phyloP scores from a whole-genome alignment of 495 filamentous ascomycete genomes.

The Talaromyces borbonicus region DNA sequence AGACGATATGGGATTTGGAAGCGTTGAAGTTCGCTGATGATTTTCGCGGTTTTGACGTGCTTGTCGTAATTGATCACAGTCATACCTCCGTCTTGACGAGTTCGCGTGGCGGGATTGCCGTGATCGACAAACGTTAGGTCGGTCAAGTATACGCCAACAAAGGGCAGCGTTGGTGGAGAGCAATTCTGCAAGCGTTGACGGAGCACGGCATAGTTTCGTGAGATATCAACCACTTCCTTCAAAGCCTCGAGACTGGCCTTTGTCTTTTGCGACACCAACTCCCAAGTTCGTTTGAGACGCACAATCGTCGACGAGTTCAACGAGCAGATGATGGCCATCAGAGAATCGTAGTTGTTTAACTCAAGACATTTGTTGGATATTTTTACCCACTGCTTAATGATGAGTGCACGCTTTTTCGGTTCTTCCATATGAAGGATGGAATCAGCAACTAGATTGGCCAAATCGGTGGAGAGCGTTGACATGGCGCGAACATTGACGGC shows the following conservation, averaged over 20 bases:
- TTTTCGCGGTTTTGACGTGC: slow-evolving; percentile 84
- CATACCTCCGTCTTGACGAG: slow-evolving; percentile 48
- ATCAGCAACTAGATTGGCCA: slow-evolving; percentile 91
- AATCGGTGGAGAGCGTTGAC: slow-evolving; percentile 83
- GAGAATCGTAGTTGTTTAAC: slow-evolving; percentile 89
- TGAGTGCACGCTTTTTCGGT: slow-evolving; percentile 76
- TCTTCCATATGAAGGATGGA: slow-evolving; percentile 81
- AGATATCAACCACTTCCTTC: slow-evolving; percentile 72
- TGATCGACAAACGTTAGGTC: slow-evolving; percentile 73
- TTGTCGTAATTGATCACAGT: slow-evolving; percentile 98
- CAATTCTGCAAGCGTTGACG: slow-evolving; percentile 79
- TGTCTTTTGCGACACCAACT: slow-evolving; percentile 75
- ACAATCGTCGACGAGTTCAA: slow-evolving; percentile 84
- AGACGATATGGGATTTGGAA: slow-evolving; percentile 96
- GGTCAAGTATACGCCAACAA: slow-evolving; percentile 93
- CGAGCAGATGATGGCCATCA: slow-evolving; percentile 95
- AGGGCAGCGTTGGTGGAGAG: slow-evolving; percentile 88
- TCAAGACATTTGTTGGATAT: slow-evolving; percentile 78
- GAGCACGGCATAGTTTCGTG: slow-evolving; percentile 86
- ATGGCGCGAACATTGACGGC: slow-evolving; percentile 92
- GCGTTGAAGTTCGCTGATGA: slow-evolving; percentile 90
- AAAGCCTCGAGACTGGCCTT: slow-evolving; percentile 69
- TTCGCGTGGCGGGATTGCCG: slow-evolving; percentile 65
- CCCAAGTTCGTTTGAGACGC: slow-evolving; percentile 92
- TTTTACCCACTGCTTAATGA: slow-evolving; percentile 99